These are phyloP conservation scores for Fusarium decemcellulare DNA, from an alignment of 2,329 filamentous ascomycete species.

Conservation along the genomic window DNA sequence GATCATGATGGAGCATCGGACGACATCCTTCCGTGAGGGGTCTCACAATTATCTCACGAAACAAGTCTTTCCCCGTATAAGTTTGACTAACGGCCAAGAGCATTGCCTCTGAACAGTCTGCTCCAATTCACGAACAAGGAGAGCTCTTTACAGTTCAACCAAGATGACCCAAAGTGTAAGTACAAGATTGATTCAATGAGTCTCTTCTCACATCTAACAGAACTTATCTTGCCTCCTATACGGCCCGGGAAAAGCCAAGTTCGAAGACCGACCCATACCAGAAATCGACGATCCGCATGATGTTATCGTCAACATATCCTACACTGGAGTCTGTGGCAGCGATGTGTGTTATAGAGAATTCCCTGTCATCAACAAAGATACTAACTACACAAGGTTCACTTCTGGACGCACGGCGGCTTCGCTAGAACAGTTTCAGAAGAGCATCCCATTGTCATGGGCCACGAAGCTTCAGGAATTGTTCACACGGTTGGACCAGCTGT, in stretches of 20 bases:
- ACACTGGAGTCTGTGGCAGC: constrained; percentile 48
- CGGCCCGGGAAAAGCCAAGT: constrained; percentile 35
- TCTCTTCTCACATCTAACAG: background rate
- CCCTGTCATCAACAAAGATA: background rate
- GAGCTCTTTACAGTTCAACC: too few relatives aligned
- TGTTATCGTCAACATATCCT: constrained; percentile 41
- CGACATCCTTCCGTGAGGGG: background rate
- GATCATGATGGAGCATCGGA: background rate
- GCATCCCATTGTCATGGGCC: constrained; percentile 82
- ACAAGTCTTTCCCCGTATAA: background rate
- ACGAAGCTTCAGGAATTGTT: constrained; percentile 81
- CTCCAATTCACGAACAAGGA: background rate
- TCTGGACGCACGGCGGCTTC: constrained; percentile 89
- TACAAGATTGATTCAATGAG: background rate
- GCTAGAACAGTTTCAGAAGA: constrained; percentile 82
- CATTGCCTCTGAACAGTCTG: background rate
- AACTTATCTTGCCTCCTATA: constrained; percentile 44
- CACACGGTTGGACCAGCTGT: constrained; percentile 77
- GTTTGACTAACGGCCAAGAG: background rate
- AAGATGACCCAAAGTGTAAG: constrained; percentile 20
- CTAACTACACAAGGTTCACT: constrained; percentile 73
- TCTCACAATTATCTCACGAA: background rate
- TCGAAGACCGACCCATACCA: constrained; percentile 39
- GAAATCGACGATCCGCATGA: constrained; percentile 44
- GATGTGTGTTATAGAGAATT: constrained; percentile 30